Base-by-base conservation (phyloP, 1,284 basidiomycete species). In the Vanrija pseudolonga region DNA sequence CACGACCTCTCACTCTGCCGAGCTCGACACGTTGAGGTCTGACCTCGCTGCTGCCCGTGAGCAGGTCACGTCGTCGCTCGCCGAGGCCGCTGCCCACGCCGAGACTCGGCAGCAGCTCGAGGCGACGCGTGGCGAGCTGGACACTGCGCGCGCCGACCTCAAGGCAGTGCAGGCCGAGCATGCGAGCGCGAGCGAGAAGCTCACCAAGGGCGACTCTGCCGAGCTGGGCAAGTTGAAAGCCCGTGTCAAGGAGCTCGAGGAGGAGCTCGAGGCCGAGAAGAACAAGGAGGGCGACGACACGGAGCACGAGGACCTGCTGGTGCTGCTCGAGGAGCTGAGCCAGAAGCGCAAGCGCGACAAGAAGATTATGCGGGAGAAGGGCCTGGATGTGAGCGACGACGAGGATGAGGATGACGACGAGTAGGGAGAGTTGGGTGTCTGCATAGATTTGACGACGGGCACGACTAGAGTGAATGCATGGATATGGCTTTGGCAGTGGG, bases 261-360 rank as follows among this genome's bases (percentile, higher is more conserved):
- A 60, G 39, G 75, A 85, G 44, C 69, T 89, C 6, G 76, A 80
- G 45, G 77, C 74, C 2, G 81, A 85, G 20, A 83, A 86, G 63
- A 80, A 80, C 53, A 87, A 86, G 69, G 80, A 82, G 44, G 83
- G 83, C 59, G 90, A 94, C n/a, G 87, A 90, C 71, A 94, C 93
- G 77, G 93, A 97, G 71, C 91, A 95, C 67, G 93, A 96, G 72
- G 93, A 98, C 73, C 73, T 98, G 51, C 80, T 98, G 2, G 93
- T 98, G 0, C 78, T 98, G 36, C 80, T 98, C 4, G 96, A 98
- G 66, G 96, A 98, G 74, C 78, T 98, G 49, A 89, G 84, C 46
- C 83, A 80, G 63, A 98, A 98, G 77, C 80, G 92, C 47, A 84
- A 83, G 73, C 79, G 78, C 59, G 94, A 98, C 72, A 97, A 97